Evolutionary conservation across 768 basidiomycete genomes (phyloP).

Genomic region (Mycena vitilis): DNA sequence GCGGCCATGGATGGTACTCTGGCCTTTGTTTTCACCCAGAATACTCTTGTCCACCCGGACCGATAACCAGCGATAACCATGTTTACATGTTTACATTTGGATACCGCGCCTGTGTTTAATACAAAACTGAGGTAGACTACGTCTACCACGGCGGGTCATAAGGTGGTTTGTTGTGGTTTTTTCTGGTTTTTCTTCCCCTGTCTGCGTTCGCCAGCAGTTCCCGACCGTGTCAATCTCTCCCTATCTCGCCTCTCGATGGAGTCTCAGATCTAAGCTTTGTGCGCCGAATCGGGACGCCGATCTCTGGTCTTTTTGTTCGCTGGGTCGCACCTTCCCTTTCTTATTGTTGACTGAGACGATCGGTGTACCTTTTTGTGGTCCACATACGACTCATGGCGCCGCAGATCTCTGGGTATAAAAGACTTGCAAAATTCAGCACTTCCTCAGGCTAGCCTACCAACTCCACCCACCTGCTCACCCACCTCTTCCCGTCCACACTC

Average conservation of each 20-base stretch:
- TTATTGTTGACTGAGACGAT: constrained; percentile 16
- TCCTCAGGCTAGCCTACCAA: constrained; percentile 22
- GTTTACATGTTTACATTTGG: constrained; percentile 15
- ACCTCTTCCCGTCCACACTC: constrained; percentile 12
- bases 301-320: constrained; percentile 11
- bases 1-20: no score
- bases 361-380: constrained; percentile 5
- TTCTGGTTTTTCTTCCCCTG: no score
- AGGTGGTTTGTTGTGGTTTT: not conserved
- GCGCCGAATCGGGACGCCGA: not conserved
- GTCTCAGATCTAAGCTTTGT: constrained; percentile 9
- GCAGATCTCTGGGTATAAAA: constrained; percentile 13
- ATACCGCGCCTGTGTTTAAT: constrained; percentile 4
- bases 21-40: no score
- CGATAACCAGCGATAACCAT: not conserved
- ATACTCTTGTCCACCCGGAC: not conserved
- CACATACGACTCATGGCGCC: not conserved
- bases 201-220: not conserved
- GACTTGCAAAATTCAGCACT: not conserved
- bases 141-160: constrained; percentile 10
- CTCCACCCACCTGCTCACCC: constrained; percentile 1
- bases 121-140: constrained; percentile 4
- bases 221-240: not conserved
- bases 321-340: constrained; percentile 5
- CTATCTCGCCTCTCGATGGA: not conserved